Evolutionary conservation across 1,284 basidiomycete species (phyloP).

Genomic region (Anthracocystis walkeri): DNA sequence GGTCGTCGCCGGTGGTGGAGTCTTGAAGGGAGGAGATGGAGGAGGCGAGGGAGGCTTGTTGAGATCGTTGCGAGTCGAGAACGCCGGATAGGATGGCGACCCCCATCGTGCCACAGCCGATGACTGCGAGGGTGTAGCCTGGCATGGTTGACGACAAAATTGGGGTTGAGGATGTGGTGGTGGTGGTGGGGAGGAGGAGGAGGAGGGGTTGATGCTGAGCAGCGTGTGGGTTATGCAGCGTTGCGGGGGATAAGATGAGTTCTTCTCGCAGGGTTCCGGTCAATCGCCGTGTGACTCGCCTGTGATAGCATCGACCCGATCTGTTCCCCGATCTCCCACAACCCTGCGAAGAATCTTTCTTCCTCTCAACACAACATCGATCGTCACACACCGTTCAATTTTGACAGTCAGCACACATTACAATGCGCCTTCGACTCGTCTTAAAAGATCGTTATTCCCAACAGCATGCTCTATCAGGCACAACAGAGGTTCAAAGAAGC

Average conservation of each 20-base stretch:
- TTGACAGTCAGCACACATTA: too few species aligned
- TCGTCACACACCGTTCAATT: neutral
- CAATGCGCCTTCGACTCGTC: too few species aligned
- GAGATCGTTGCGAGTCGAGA: constrained; percentile 71
- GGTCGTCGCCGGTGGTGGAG: constrained; percentile 44
- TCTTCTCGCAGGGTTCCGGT: constrained; percentile 22
- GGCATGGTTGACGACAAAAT: constrained; percentile 22
- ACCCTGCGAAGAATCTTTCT: neutral
- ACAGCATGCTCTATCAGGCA: too few species aligned
- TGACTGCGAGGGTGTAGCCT: constrained; percentile 62
- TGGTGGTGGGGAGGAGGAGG: constrained; percentile 4
- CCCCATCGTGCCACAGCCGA: constrained; percentile 94
- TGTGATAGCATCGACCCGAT: constrained; percentile 25
- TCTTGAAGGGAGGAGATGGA: constrained; percentile 37
- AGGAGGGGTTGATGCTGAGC: neutral
- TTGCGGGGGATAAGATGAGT: neutral
- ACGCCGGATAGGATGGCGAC: constrained; percentile 93
- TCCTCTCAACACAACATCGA: neutral
- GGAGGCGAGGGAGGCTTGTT: constrained; percentile 34
- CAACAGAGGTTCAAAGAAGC: too few species aligned
- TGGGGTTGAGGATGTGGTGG: neutral
- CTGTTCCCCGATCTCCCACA: constrained; percentile 12
- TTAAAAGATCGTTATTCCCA: too few species aligned
- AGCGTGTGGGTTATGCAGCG: constrained; percentile 13
- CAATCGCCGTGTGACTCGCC: constrained; percentile 14